These are phyloP conservation scores for Penicillium sp. DNA, from an alignment of 2,329 filamentous ascomycete genomes.

Conservation along the genomic window DNA sequence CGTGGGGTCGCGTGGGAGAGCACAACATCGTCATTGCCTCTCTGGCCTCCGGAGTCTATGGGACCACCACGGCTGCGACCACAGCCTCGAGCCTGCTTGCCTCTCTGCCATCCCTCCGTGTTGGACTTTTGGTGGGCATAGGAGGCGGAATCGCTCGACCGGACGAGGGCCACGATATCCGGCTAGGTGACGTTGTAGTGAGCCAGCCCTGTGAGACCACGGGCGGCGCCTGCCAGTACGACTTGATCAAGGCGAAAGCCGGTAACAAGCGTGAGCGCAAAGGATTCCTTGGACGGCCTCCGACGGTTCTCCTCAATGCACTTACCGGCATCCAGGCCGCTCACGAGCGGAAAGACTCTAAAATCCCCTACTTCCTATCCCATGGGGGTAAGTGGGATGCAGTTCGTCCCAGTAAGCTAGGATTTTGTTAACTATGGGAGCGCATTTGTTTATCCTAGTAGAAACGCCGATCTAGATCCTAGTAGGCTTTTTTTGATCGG, in stretches of 20 bases:
- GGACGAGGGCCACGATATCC: slow-evolving; percentile 26
- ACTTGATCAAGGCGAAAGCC: slow-evolving; percentile 21
- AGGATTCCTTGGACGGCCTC: slow-evolving; percentile 22
- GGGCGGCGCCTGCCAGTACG: slow-evolving; percentile 32
- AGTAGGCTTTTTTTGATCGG: too few species aligned
- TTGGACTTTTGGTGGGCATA: slow-evolving; percentile 30
- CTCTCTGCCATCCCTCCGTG: slow-evolving; percentile 18
- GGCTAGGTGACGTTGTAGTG: slow-evolving; percentile 32
- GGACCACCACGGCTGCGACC: slow-evolving; percentile 14
- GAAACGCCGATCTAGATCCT: too few species aligned
- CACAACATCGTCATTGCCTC: slow-evolving; percentile 21
- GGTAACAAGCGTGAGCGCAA: slow-evolving; percentile 12
- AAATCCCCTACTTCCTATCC: slow-evolving; percentile 9
- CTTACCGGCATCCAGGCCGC: slow-evolving; percentile 18
- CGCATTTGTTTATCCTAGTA: too few species aligned
- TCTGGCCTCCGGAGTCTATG: slow-evolving; percentile 14
- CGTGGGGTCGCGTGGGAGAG: slow-evolving; percentile 15
- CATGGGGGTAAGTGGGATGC: too few species aligned
- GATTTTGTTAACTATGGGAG: too few species aligned
- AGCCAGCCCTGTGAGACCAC: slow-evolving; percentile 19
- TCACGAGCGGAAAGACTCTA: slow-evolving; percentile 15
- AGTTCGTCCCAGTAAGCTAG: too few species aligned
- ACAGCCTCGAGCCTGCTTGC: slow-evolving; percentile 13
- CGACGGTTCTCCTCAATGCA: slow-evolving; percentile 23
- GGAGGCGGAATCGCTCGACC: slow-evolving; percentile 27